Percentiles rank a stretch among this genome's conserved stretches.
phyloP scores from a whole-genome alignment of 352 stramenopile genomes.

The Aphanomyces cochlioides region DNA sequence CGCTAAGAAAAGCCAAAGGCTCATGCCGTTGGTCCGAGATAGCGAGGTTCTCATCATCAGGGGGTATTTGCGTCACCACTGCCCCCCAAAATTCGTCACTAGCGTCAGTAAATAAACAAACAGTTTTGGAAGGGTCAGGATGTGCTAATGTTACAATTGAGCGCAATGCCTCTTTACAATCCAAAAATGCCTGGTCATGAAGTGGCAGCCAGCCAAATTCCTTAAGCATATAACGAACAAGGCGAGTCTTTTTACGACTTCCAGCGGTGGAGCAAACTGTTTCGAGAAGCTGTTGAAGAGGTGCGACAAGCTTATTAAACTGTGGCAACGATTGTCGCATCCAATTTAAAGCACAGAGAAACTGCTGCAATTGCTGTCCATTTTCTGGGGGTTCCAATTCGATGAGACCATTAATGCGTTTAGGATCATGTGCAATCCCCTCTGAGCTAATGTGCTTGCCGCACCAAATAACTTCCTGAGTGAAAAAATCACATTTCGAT shows the following conservation, averaged over 20 bases:
- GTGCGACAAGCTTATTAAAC: too few relatives aligned
- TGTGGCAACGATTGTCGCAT: background rate
- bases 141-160: too few relatives aligned
- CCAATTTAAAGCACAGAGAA: background rate
- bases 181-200: too few relatives aligned
- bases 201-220: too few relatives aligned
- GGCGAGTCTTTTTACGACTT: too few relatives aligned
- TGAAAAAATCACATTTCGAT: background rate
- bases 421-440: background rate
- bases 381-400: background rate
- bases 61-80: constrained; percentile 31
- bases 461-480: too few relatives aligned
- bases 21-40: constrained; percentile 27
- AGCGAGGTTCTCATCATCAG: constrained; percentile 25
- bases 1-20: constrained; percentile 35
- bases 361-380: too few relatives aligned
- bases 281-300: too few relatives aligned
- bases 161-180: too few relatives aligned
- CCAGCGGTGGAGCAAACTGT: too few relatives aligned
- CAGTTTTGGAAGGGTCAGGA: too few relatives aligned
- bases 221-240: too few relatives aligned
- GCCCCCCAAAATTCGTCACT: constrained; percentile 10
- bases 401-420: background rate
- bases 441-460: background rate
- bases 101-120: constrained; percentile 36